phyloP scores from a whole-genome alignment of 129 eudicot genomes.

The Centella asiatica region DNA sequence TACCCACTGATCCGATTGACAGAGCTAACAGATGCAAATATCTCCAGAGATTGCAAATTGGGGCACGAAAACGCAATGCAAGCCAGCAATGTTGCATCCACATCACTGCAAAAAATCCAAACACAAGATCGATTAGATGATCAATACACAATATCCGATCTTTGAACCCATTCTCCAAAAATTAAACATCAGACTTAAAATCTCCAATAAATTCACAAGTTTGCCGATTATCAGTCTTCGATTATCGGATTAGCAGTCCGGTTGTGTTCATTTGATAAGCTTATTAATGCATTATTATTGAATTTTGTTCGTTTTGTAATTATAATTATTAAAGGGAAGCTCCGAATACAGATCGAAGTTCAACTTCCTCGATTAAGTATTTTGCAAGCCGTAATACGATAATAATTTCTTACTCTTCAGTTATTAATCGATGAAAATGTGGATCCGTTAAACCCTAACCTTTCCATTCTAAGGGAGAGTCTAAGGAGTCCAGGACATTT shows the following conservation, averaged over 20 bases:
- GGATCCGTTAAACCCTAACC: slow-evolving; percentile 50
- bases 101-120: slow-evolving; percentile 60
- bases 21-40: slow-evolving; percentile 41
- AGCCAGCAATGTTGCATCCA: slow-evolving; percentile 88
- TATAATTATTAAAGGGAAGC: no score
- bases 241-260: background rate
- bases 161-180: background rate
- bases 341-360: background rate
- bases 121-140: slow-evolving; percentile 5
- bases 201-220: no score
- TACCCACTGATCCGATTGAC: slow-evolving; percentile 88
- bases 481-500: slow-evolving; percentile 65
- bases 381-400: background rate
- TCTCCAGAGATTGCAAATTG: slow-evolving; percentile 65
- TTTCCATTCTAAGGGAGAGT: slow-evolving; percentile 77
- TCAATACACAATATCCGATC: slow-evolving; percentile 3
- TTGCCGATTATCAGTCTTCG: no score
- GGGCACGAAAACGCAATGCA: slow-evolving; percentile 96
- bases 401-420: no score
- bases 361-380: background rate
- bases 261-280: background rate
- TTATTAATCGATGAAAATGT: slow-evolving; percentile 11
- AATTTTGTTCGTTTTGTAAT: background rate
- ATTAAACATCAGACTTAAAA: background rate
- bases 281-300: background rate